Percentiles rank a stretch among this genome's conserved stretches.
Conservation (phyloP, 257 asterid species). For the Gentiana dahurica region DNA sequence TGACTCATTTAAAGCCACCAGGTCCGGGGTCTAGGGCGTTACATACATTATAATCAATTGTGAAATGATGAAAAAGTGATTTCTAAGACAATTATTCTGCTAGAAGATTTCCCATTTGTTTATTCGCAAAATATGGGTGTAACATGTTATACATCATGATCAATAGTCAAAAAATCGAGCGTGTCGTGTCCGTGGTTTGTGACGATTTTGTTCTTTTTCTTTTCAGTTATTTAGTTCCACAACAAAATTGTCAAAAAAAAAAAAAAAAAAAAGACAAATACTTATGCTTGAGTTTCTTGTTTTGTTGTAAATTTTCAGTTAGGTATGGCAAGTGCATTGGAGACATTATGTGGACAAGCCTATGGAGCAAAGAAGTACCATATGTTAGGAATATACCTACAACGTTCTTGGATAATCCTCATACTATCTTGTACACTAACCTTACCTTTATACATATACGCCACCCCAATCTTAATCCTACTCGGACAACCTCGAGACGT, state of each 20-base stretch:
- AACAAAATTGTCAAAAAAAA: not conserved
- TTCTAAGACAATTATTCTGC: too few relatives aligned
- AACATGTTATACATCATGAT: too few relatives aligned
- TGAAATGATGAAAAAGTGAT: too few relatives aligned
- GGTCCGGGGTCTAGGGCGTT: too few relatives aligned
- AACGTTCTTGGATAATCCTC: slow-evolving; percentile 75
- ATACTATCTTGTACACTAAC: slow-evolving; percentile 25
- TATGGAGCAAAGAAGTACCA: slow-evolving; percentile 61
- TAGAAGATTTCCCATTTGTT: too few relatives aligned
- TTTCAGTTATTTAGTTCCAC: too few relatives aligned
- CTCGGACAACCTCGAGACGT: slow-evolving; percentile 71
- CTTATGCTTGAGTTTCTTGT: not conserved
- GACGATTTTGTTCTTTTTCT: too few relatives aligned
- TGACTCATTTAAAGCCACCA: too few relatives aligned
- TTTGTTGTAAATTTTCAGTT: slow-evolving; percentile 19
- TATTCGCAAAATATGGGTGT: too few relatives aligned
- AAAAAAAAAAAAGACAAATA: not conserved
- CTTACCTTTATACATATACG: slow-evolving; percentile 46
- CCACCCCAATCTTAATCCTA: slow-evolving; percentile 47
- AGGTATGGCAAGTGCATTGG: slow-evolving; percentile 91
- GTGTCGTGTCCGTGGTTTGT: too few relatives aligned
- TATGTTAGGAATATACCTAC: slow-evolving; percentile 76
- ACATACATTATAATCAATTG: too few relatives aligned
- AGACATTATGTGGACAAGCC: slow-evolving; percentile 90
- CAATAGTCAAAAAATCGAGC: too few relatives aligned